Evolutionary conservation across 768 basidiomycete genomes (phyloP).

Genomic region (Russula emetica): DNA sequence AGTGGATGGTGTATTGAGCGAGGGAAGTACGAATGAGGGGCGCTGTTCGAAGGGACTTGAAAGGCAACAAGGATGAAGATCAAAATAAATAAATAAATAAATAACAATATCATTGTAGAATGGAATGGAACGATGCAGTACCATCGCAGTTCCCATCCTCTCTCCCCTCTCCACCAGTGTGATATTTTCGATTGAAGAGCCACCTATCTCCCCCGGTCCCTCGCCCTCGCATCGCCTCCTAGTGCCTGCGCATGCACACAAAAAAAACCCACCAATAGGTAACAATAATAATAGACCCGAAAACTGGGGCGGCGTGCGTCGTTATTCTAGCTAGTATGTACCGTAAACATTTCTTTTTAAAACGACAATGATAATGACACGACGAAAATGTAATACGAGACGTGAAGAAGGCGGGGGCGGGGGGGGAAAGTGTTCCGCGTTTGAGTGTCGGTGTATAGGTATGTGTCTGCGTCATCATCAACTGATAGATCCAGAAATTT

Average conservation of each 20-base stretch:
- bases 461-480: neutral
- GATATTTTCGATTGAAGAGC: neutral
- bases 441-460: neutral
- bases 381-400: neutral
- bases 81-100: neutral
- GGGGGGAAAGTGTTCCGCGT: neutral
- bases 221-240: neutral
- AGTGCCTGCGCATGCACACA: neutral
- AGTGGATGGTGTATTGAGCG: too few species aligned
- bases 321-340: constrained; percentile 1
- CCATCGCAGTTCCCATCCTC: neutral
- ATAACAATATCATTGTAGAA: neutral
- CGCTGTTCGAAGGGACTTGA: too few species aligned
- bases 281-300: neutral
- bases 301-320: neutral
- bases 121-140: neutral
- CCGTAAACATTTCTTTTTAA: neutral
- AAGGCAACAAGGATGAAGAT: neutral
- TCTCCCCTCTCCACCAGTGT: neutral
- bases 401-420: neutral
- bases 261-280: neutral
- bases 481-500: neutral
- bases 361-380: neutral
- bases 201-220: neutral
- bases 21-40: neutral